Base-by-base conservation (phyloP, 257 asterid species). In the Agastache rugosa region DNA sequence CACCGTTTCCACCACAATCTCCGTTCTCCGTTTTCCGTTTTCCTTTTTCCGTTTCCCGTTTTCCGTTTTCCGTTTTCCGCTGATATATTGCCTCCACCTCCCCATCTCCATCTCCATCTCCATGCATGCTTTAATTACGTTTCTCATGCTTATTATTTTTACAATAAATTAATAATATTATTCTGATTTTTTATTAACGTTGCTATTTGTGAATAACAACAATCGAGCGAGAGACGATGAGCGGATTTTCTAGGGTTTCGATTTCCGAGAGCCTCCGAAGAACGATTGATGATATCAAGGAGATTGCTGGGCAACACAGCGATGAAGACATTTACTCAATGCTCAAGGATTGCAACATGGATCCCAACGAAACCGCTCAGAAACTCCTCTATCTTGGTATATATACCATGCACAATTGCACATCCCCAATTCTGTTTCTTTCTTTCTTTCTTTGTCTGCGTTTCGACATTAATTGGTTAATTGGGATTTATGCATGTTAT, bases 281-380 rank as follows among this genome's bases (percentile, higher is more conserved):
- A 60, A 83, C 81, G 82, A 86, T 88, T 3, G 72, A 74, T 16
- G 88, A 80, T 58, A 86, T 88, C 37, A 88, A 84, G 73, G 88
- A 86, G 87, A 84, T 84, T 75, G 76, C 88, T 29, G 77, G 82
- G 1, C 75, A 86, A 51, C 90, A 85, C 75, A 83, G 82, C 80
- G 91, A 88, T 59, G 94, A 88, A 10, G 94, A 88, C 41, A 75
- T 88, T 1, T 82, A 83, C 47, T 66, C 83, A 15, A 68, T 86
- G 89, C 90, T 88, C 19, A 76, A 83, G 69, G 91, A 86, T 25
- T 88, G 94, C 78, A 78, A 80, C 69, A 88, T 88, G 94, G 91
- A 88, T 82, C 88, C 94, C 22, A 77, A 88, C 42, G 88, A 88
- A 14, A 83, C 91, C 17, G 88, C 84, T 68, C 90, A 86, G 42